phyloP scores from a whole-genome alignment of 306 rosid genomes.

The Cucurbita argyrosperma region DNA sequence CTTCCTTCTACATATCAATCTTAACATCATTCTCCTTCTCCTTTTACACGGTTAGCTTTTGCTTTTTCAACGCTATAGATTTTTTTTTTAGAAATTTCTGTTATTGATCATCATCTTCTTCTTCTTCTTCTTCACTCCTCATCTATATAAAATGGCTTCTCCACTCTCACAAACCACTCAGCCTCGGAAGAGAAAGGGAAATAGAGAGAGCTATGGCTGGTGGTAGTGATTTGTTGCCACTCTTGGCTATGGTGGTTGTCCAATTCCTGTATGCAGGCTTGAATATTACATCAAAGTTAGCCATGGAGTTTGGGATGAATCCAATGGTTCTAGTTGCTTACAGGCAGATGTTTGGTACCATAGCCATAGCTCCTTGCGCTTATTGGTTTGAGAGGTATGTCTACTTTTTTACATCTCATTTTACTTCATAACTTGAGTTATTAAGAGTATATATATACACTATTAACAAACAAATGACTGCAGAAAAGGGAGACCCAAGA shows the following conservation, averaged over 20 bases:
- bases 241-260: slow-evolving; percentile 35
- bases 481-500: not conserved
- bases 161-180: not conserved
- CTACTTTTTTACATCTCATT: not conserved
- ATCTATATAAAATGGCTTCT: not conserved
- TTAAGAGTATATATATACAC: no score
- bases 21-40: not conserved
- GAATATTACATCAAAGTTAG: slow-evolving; percentile 79
- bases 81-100: no score
- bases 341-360: slow-evolving; percentile 59
- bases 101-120: not conserved
- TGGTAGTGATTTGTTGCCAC: slow-evolving; percentile 27
- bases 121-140: not conserved
- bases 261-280: slow-evolving; percentile 49
- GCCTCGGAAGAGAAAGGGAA: not conserved
- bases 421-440: not conserved
- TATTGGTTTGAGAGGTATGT: slow-evolving; percentile 50
- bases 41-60: not conserved
- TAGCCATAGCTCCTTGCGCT: slow-evolving; percentile 60
- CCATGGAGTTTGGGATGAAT: slow-evolving; percentile 56
- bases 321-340: slow-evolving; percentile 74
- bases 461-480: no score
- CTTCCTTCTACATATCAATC: not conserved
- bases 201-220: slow-evolving; percentile 12
- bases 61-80: not conserved